phyloP scores from a whole-genome alignment of 2,329 filamentous ascomycete species.

The Talaromyces sp. region DNA sequence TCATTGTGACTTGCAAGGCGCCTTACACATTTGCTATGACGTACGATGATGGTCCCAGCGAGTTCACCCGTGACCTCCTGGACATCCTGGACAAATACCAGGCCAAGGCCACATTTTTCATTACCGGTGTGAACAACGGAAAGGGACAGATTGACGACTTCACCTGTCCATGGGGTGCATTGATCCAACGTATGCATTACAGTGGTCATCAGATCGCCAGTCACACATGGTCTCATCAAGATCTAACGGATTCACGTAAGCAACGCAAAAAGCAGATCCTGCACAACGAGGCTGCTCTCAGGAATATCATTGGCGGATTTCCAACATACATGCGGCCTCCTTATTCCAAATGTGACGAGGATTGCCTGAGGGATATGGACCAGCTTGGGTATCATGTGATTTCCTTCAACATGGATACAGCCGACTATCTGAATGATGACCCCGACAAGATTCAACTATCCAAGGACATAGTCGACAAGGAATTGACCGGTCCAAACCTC shows the following conservation, averaged over 20 bases:
- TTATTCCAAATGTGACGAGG: conserved; percentile 41
- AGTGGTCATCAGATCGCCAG: conserved; percentile 52
- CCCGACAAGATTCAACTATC: conserved; percentile 37
- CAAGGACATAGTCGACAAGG: conserved; percentile 40
- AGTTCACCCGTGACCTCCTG: conserved; percentile 60
- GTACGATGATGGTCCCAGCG: conserved; percentile 64
- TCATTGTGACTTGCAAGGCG: conserved; percentile 41
- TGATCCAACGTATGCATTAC: conserved; percentile 42
- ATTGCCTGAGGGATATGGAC: conserved; percentile 43
- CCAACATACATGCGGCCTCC: conserved; percentile 55
- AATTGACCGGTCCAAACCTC: conserved; percentile 25
- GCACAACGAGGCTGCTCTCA: conserved; percentile 48
- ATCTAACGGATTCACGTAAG: conserved; percentile 38
- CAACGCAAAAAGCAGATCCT: conserved; percentile 44
- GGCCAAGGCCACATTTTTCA: conserved; percentile 66
- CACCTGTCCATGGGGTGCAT: conserved; percentile 35
- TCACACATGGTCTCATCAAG: conserved; percentile 52
- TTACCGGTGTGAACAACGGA: conserved; percentile 51
- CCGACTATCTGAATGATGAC: conserved; percentile 44
- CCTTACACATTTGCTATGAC: conserved; percentile 63
- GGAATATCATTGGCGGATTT: conserved; percentile 48
- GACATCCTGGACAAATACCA: conserved; percentile 59
- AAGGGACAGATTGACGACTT: conserved; percentile 46
- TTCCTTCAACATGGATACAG: conserved; percentile 47
- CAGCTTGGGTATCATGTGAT: conserved; percentile 51